phyloP scores from a whole-genome alignment of 345 rosid species.

The Cardiospermum halicacabum region DNA sequence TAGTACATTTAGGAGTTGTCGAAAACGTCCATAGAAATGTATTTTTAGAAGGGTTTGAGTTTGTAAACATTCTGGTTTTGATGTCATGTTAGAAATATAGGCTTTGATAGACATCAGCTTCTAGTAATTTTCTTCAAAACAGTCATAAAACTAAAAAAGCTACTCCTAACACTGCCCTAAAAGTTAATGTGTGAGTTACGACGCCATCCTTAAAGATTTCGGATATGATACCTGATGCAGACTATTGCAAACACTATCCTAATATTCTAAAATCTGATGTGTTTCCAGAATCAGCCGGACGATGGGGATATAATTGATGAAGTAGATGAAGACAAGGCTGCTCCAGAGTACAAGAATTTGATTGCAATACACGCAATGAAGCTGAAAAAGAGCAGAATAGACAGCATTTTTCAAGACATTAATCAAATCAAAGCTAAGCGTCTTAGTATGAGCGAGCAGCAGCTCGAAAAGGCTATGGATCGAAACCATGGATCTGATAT shows the following conservation, averaged over 20 bases:
- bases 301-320: constrained; percentile 19
- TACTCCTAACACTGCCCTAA: too few species aligned
- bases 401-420: constrained; percentile 29
- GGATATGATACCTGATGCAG: too few species aligned
- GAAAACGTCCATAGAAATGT: too few species aligned
- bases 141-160: too few species aligned
- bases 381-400: constrained; percentile 55
- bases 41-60: not conserved
- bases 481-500: constrained; percentile 38
- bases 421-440: constrained; percentile 47
- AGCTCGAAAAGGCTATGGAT: constrained; percentile 44
- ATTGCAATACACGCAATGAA: constrained; percentile 77
- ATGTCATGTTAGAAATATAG: too few species aligned
- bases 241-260: too few species aligned
- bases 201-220: too few species aligned
- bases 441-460: constrained; percentile 66
- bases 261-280: too few species aligned
- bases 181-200: too few species aligned
- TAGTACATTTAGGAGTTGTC: too few species aligned
- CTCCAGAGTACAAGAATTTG: constrained; percentile 43
- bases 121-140: too few species aligned
- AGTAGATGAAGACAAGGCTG: constrained; percentile 38
- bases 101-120: too few species aligned
- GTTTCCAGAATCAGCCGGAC: constrained; percentile 32
- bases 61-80: not conserved